phyloP scores from a whole-genome alignment of 2,329 filamentous ascomycete genomes.

The Paramyrothecium roridum region DNA sequence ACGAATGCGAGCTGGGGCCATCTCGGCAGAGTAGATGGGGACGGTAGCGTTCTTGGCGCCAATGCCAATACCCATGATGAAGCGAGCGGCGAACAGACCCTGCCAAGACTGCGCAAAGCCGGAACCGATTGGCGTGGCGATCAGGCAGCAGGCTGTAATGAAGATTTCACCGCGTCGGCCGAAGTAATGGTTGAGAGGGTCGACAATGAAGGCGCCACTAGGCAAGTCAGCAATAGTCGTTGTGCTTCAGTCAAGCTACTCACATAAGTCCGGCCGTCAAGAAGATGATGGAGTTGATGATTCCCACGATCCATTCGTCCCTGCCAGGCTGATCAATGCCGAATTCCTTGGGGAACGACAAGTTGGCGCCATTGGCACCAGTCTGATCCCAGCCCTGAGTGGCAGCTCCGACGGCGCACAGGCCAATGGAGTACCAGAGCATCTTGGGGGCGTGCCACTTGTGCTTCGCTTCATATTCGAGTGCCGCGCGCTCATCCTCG shows the following conservation, averaged over 20 bases:
- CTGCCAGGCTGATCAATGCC: conserved; percentile 30
- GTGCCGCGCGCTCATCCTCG: conserved; percentile 29
- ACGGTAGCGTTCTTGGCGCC: conserved; percentile 60
- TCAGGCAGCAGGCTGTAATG: conserved; percentile 44
- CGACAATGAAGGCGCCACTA: conserved; percentile 23
- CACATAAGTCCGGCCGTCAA: conserved; percentile 55
- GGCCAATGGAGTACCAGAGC: conserved; percentile 41
- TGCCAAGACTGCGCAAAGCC: conserved; percentile 61
- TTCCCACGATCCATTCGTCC: conserved; percentile 39
- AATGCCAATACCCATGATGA: conserved; percentile 64
- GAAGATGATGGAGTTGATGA: conserved; percentile 30
- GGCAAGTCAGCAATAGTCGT: not conserved
- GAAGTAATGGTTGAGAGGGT: conserved; percentile 57
- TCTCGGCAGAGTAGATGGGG: conserved; percentile 71
- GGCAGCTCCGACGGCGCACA: conserved; percentile 54
- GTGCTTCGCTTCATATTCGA: conserved; percentile 48
- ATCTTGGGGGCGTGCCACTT: conserved; percentile 52
- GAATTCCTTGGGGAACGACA: conserved; percentile 51
- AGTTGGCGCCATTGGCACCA: conserved; percentile 58
- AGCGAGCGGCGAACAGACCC: conserved; percentile 60
- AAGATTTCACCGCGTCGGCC: conserved; percentile 66
- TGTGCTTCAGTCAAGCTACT: conserved; percentile 16
- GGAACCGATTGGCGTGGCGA: conserved; percentile 29
- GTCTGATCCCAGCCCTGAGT: conserved; percentile 65
- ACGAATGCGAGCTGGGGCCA: conserved; percentile 60